A percentile compares a stretch with the other conserved stretches of the same genome.
Conservation (phyloP, 345 rosid species). For the Brassica incana region DNA sequence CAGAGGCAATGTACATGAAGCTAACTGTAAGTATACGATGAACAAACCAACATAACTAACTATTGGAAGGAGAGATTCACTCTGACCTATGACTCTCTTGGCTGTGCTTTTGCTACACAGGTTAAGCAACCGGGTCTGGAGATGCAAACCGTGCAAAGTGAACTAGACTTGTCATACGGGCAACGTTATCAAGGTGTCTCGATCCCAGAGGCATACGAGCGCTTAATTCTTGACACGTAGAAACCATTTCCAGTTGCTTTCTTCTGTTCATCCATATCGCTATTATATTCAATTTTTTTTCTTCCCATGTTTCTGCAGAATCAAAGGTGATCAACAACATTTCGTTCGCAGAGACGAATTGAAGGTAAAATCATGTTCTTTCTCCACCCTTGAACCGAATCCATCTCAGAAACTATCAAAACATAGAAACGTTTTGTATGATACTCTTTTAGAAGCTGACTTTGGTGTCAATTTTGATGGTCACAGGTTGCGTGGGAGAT, state of each 20-base stretch:
- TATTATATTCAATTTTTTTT: background rate
- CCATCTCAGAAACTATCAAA: background rate
- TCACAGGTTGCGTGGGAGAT: constrained; percentile 94
- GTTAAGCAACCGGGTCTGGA: constrained; percentile 98
- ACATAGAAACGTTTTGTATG: background rate
- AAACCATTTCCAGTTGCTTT: background rate
- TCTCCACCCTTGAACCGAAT: background rate
- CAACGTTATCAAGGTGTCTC: constrained; percentile 82
- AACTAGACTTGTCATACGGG: constrained; percentile 91
- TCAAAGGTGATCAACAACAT: constrained; percentile 97
- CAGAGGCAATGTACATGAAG: constrained; percentile 97
- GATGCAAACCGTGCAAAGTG: constrained; percentile 91
- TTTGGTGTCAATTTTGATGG: constrained; percentile 1
- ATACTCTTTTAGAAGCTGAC: background rate
- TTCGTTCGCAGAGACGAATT: constrained; percentile 97
- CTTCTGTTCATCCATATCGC: background rate
- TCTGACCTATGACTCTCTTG: constrained; percentile 16
- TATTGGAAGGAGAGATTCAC: background rate
- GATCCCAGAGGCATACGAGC: constrained; percentile 97
- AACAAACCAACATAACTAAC: background rate
- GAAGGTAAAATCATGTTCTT: constrained; percentile 53
- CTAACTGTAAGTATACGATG: constrained; percentile 61
- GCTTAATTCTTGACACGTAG: constrained; percentile 95
- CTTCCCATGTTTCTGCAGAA: constrained; percentile 48
- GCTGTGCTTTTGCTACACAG: constrained; percentile 46